These are phyloP conservation scores for Agarophyton chilense DNA, from an alignment of 23 red algal genomes.

Conservation along the genomic window DNA sequence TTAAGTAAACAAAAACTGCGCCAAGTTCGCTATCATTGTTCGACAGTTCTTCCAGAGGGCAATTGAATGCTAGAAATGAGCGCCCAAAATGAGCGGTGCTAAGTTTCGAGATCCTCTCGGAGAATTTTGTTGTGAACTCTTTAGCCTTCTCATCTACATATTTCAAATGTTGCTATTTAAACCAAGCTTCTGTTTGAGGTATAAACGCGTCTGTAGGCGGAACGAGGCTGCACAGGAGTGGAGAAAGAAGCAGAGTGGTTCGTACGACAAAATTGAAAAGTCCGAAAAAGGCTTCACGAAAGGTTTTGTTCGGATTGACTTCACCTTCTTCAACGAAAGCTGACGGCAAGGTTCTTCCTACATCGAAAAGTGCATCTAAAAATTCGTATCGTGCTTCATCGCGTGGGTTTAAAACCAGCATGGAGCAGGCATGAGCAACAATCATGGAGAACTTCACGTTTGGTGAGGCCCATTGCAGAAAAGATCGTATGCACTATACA, in stretches of 20 bases:
- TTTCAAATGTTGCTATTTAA: not conserved
- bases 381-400: no score
- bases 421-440: no score
- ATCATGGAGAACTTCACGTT: no score
- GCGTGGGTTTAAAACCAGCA: no score
- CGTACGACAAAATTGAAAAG: no score
- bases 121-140: constrained; percentile 45
- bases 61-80: constrained; percentile 19
- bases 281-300: constrained; percentile 32
- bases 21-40: not conserved
- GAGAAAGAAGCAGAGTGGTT: no score
- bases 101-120: constrained; percentile 27
- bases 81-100: constrained; percentile 42
- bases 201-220: constrained; percentile 22
- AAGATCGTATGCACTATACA: no score
- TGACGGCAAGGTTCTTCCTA: no score
- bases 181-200: not conserved
- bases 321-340: no score
- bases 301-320: no score
- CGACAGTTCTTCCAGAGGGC: not conserved
- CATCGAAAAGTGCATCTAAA: no score
- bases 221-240: constrained; percentile 9
- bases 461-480: no score
- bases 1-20: constrained; percentile 39
- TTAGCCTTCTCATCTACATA: constrained; percentile 10